These are phyloP conservation scores for Zasmidium angulare DNA, from an alignment of 2,329 filamentous ascomycete species.

Conservation along the genomic window DNA sequence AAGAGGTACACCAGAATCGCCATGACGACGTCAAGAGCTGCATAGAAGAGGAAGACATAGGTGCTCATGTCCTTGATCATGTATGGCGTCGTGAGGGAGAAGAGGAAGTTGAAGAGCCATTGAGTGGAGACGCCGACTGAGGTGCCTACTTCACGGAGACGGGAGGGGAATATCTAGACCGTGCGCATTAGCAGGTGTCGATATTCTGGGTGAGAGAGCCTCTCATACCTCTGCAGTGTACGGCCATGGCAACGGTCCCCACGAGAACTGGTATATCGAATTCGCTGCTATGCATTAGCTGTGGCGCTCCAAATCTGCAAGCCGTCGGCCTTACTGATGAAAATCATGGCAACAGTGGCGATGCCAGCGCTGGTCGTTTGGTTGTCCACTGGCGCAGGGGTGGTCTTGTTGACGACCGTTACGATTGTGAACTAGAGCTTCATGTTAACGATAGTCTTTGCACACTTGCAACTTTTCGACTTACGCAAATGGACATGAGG, in stretches of 20 bases:
- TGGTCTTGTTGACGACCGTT: slow-evolving; percentile 35
- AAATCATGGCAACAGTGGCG: slow-evolving; percentile 56
- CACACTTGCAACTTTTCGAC: neutral
- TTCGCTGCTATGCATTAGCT: slow-evolving; percentile 38
- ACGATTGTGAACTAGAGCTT: slow-evolving; percentile 31
- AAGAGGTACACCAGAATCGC: slow-evolving; percentile 40
- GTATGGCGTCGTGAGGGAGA: slow-evolving; percentile 50
- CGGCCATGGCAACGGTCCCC: slow-evolving; percentile 53
- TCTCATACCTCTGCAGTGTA: slow-evolving; percentile 42
- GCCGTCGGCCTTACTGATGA: slow-evolving; percentile 39
- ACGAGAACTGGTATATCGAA: slow-evolving; percentile 53
- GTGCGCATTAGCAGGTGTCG: slow-evolving; percentile 41
- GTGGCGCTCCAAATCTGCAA: neutral
- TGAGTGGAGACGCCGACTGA: slow-evolving; percentile 52
- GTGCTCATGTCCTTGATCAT: slow-evolving; percentile 53
- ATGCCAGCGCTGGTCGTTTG: slow-evolving; percentile 43
- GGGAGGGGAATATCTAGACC: slow-evolving; percentile 52
- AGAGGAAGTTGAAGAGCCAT: slow-evolving; percentile 55
- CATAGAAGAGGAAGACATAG: slow-evolving; percentile 48
- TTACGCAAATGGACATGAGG: slow-evolving; percentile 35
- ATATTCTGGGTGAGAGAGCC: neutral
- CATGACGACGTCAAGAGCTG: slow-evolving; percentile 46
- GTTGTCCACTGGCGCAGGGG: slow-evolving; percentile 25
- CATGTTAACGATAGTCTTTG: neutral
- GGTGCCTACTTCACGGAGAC: slow-evolving; percentile 52